These are phyloP conservation scores for Aleurites moluccanus DNA, from an alignment of 441 rosid species.

Conservation along the genomic window DNA sequence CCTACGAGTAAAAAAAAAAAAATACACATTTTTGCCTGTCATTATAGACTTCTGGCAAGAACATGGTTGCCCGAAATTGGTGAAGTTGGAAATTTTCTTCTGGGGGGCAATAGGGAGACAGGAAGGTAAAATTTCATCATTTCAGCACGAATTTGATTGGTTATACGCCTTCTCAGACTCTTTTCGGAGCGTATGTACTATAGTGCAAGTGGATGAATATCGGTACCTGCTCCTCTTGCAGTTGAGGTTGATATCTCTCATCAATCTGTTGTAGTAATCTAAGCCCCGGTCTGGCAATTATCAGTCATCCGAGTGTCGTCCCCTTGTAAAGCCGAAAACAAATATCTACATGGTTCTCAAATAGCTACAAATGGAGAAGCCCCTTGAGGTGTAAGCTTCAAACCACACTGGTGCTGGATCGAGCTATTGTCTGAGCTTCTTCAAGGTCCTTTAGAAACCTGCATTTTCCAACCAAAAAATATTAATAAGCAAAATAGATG, in stretches of 20 bases:
- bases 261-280: not conserved
- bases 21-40: not conserved
- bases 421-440: conserved; percentile 82
- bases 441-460: conserved; percentile 91
- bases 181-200: too few species aligned
- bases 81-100: not conserved
- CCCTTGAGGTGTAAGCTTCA: conserved; percentile 41
- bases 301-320: not conserved
- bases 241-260: not conserved
- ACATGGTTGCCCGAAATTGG: not conserved
- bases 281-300: not conserved
- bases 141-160: not conserved
- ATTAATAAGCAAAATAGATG: not conserved
- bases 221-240: not conserved
- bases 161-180: not conserved
- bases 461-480: conserved; percentile 19
- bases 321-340: conserved; percentile 13
- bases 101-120: not conserved
- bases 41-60: not conserved
- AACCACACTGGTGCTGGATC: conserved; percentile 55
- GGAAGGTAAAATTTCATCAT: not conserved
- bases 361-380: not conserved
- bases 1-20: not conserved
- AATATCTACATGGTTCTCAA: conserved; percentile 31
- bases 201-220: not conserved